These are phyloP conservation scores for Exophiala bonariae DNA, from an alignment of 2,329 filamentous ascomycete genomes.

Conservation along the genomic window DNA sequence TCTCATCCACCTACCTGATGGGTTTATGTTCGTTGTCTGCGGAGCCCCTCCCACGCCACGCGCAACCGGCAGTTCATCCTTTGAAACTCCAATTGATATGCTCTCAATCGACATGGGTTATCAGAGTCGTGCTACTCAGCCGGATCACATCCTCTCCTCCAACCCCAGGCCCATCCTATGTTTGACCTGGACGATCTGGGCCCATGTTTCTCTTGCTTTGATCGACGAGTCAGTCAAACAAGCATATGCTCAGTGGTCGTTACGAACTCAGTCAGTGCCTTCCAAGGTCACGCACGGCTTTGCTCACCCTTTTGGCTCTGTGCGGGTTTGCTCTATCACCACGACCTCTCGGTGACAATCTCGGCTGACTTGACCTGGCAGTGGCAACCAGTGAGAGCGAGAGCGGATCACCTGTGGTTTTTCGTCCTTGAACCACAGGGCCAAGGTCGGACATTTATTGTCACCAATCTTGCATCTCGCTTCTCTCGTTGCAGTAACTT, in stretches of 20 bases:
- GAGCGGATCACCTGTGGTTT: conserved; percentile 15
- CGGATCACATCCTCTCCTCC: not conserved
- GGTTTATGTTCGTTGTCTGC: conserved; percentile 10
- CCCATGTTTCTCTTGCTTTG: conserved; percentile 11
- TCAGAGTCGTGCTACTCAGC: conserved; percentile 5
- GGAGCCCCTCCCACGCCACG: conserved; percentile 19
- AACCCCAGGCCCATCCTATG: conserved; percentile 1
- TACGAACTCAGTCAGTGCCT: conserved; percentile 7
- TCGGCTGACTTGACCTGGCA: conserved; percentile 18
- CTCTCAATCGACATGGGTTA: conserved; percentile 2
- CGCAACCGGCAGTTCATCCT: conserved; percentile 20
- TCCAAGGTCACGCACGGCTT: conserved; percentile 10
- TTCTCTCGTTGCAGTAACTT: conserved; percentile 17
- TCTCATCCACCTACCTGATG: conserved; percentile 14
- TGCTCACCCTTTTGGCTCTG: conserved; percentile 7
- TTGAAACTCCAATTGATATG: conserved; percentile 3
- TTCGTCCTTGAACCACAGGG: conserved; percentile 13
- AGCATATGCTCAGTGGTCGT: conserved; percentile 13
- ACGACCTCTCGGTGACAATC: conserved; percentile 14
- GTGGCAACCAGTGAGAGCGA: conserved; percentile 20
- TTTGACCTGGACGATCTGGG: conserved; percentile 20
- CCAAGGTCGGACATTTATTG: conserved; percentile 21
- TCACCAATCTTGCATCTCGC: conserved; percentile 21
- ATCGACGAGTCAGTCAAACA: conserved; percentile 20
- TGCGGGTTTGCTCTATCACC: conserved; percentile 3